Conservation (phyloP, 208 protist species). For the Wallacemonas rigidus region DNA sequence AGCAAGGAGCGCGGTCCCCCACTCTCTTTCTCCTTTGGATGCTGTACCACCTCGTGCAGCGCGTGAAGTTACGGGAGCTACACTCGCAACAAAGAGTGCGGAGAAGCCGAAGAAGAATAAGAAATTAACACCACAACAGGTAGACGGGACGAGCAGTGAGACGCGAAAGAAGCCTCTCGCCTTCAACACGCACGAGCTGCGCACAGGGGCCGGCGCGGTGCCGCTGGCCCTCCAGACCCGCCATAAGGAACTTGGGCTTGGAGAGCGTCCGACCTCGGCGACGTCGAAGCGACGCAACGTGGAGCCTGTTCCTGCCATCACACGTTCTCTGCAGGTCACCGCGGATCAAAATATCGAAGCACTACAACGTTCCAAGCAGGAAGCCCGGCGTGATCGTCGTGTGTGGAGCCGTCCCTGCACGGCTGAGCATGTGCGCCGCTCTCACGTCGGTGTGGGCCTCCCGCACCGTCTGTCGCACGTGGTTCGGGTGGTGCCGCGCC, state of each 20-base stretch:
- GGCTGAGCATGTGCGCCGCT: neutral
- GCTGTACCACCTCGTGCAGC: too few species aligned
- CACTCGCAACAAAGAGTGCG: too few species aligned
- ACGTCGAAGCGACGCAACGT: too few species aligned
- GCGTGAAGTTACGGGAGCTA: too few species aligned
- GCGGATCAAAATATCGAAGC: neutral
- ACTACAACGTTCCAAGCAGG: neutral
- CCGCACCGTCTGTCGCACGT: neutral
- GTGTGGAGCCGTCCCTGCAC: neutral
- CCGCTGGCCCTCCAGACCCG: neutral
- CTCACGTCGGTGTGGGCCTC: neutral
- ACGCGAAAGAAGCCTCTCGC: neutral
- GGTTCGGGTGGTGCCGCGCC: neutral
- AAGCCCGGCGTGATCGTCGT: neutral
- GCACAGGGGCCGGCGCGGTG: neutral
- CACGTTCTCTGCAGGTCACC: neutral
- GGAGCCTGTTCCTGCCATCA: neutral
- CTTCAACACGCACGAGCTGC: constrained; percentile 1
- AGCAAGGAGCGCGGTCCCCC: too few species aligned
- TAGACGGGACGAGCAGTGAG: neutral
- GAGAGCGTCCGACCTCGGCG: neutral
- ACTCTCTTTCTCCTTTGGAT: too few species aligned
- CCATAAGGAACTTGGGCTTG: neutral
- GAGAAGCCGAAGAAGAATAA: too few species aligned
- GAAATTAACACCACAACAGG: neutral